Percentiles rank a stretch among this genome's conserved stretches.
Evolutionary conservation across 2,329 filamentous ascomycete genomes (phyloP).

Genomic region (Thelonectria rubi): DNA sequence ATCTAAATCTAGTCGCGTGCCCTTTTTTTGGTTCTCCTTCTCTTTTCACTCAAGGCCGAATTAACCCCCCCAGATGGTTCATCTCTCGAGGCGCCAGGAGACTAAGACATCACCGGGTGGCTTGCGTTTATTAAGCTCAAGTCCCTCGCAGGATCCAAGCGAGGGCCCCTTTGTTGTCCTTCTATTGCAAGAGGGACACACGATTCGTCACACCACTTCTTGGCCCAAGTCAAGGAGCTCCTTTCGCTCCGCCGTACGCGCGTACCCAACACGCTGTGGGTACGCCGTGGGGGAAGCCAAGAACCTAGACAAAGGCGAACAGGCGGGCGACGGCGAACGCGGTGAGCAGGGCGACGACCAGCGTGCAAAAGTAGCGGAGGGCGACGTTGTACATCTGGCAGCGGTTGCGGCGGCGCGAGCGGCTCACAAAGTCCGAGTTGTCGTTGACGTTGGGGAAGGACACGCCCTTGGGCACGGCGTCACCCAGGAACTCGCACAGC

Average conservation of each 20-base stretch:
- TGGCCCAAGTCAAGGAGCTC: not conserved
- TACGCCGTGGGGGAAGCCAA: not conserved
- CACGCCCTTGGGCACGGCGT: constrained; percentile 45
- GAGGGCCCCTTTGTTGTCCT: not conserved
- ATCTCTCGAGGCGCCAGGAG: not conserved
- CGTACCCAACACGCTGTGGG: not conserved
- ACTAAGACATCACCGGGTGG: not conserved
- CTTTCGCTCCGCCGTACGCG: not conserved
- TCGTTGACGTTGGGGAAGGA: constrained; percentile 51
- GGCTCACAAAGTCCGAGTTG: constrained; percentile 48
- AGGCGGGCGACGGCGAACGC: constrained; percentile 19
- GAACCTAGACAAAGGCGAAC: constrained; percentile 18
- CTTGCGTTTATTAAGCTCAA: not conserved
- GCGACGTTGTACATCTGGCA: constrained; percentile 49
- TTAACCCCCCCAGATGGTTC: not conserved
- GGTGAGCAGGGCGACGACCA: constrained; percentile 27
- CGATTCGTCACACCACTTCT: not conserved
- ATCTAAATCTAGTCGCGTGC: not conserved
- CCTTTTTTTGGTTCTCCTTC: not conserved
- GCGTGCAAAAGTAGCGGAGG: constrained; percentile 38
- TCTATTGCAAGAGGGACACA: not conserved
- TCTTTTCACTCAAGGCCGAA: not conserved
- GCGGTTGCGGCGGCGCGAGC: constrained; percentile 46
- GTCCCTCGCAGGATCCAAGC: not conserved
- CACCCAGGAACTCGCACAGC: constrained; percentile 48